Base-by-base conservation (phyloP, 345 rosid genomes). In the Reutealis trisperma region DNA sequence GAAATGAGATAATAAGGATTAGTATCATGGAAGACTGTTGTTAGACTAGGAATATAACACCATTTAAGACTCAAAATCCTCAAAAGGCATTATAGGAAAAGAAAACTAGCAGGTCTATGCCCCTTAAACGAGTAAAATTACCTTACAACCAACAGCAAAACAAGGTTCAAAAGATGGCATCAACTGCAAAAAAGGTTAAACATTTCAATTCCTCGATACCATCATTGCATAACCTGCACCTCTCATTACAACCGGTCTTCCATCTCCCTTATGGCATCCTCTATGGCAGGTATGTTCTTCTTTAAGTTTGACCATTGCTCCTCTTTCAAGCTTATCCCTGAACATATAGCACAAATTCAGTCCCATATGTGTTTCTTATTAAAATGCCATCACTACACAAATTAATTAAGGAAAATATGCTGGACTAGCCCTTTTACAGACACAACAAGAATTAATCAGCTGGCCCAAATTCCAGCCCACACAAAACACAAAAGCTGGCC, bases 241-340 rank as follows among this genome's bases (percentile, higher is more conserved):
- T 47, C 15, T 41, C 14, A 19, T 73, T 8, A 73, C 25, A 62
- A 37, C 63, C 82, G 18, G 15, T 68, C 81, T 61, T 92, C 85
- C 99, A 93, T 90, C 85, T 88, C 87, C 86, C 72, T 78, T 70
- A 93, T 79, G 66, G 98, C 98, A 67, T 88, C 74, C 73, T 95
- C 92, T 59, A 95, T 86, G 59, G 90, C 89, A 49, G 95, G 83
- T 54, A 93, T 80, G 62, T 84, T 93, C 84, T 85, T 87, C 78
- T 80, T 86, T 19, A 95, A 85, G 24, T 66, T 68, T 22, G 88
- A 76, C 99, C 99, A 95, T 63, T 95, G 99, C 16, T 95, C 97
- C 80, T 86, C 92, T 1, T 92, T 89, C 86, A 95, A 84, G 82
- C 97, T 90, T 83, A 93, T 95, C 63, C 99, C 99, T 95, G 87